Evolutionary conservation across 2,329 filamentous ascomycete genomes (phyloP), one percentile per base, ranked within the genome.

Genomic region (Aspergillus ochraceoroseus): DNA sequence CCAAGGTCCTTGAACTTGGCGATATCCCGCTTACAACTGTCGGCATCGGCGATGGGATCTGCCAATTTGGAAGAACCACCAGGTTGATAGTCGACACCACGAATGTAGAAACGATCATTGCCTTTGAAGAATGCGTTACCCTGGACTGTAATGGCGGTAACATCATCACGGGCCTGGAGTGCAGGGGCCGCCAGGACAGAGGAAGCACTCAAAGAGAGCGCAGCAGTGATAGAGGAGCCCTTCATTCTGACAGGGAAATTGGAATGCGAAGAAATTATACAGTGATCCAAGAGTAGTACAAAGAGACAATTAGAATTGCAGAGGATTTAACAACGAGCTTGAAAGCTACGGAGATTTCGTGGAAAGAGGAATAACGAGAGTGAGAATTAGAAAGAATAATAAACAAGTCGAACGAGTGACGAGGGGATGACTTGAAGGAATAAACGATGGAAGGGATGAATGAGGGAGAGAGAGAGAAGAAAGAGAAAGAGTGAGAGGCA

Each of bases 1-100:
- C 88, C 87, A 35, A 95, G 75, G 52, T 87, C 77, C 72, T 86
- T 78, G 79, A 95, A 94, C 62, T 87, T 74, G 36, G 70, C 68
- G 54, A 95, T 83, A 60, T 94, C 87, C 51, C 88, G 83, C 64
- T 78, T 75, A 77, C 89, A 95, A 58, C 74, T 68, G 3, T 66
- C 66, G 15, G 71, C 60, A 56, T 94, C 82, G 47, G 85, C 81
- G 38, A 95, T 82, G 46, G 88, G 87, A 61, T 95, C 88, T 39
- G 70, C 68, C 34, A 78, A 66, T 28, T 79, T 64, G 37, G 78
- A 80, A 8, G 79, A 75, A 47, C 80, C 81, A 55, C 77, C 77
- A 34, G 77, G 78, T 62, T 82, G 79, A 63, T 82, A 83, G 66
- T 84, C 82, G 51, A 73, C 64, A 59, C 70, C 70, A 35, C 69